Evolutionary conservation across 1,139 yeast genomes (phyloP), one percentile per base, ranked within the genome.

Genomic region (Protomyces arabidopsidicola): DNA sequence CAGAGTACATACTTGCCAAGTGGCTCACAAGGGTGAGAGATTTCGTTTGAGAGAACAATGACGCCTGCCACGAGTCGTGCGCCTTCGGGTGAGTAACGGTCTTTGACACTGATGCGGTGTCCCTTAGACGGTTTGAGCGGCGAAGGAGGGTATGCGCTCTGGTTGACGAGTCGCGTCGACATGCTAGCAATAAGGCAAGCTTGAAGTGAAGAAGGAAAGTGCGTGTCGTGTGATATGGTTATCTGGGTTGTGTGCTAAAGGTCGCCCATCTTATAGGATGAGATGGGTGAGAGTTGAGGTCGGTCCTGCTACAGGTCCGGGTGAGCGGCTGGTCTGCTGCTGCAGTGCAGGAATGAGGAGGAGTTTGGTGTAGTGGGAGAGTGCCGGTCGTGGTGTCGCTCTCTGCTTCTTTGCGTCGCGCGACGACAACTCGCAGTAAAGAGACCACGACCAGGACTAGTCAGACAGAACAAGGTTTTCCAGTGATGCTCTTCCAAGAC

Each of bases 1-100:
- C 93, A 82, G 16, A 93, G 80, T 36, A 91, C 89, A 48, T 64
- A 63, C 24, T 63, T 63, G 53, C 53, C 53, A 20, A 42, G 51
- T 10, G 59, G 51, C 55, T 56, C 60, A 14, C 48, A 39, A 6
- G 65, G 65, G 70, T 84, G 82, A 48, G 80, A 80, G 66, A 79
- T 81, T 45, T 80, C 77, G 1, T 74, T 75, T 69, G 86, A 84
- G 55, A 93, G 75, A 50, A 93, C 86, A 10, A 93, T 82, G 69
- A 96, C 88, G 0, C 98, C 98, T 0, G 98, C 97, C 2, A 93
- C 90, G 71, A 93, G 76, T 36, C 98, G 78, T 0, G 96, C 90
- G 1, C 95, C 95, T 18, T 34, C 42, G n/a, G 65, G 60, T 14
- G 54, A 59, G 39, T 48, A 59, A n/a, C 65, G 65, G 20, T 63